Evolutionary conservation across 1,284 basidiomycete genomes (phyloP).

Genomic region (Irpex sp.): DNA sequence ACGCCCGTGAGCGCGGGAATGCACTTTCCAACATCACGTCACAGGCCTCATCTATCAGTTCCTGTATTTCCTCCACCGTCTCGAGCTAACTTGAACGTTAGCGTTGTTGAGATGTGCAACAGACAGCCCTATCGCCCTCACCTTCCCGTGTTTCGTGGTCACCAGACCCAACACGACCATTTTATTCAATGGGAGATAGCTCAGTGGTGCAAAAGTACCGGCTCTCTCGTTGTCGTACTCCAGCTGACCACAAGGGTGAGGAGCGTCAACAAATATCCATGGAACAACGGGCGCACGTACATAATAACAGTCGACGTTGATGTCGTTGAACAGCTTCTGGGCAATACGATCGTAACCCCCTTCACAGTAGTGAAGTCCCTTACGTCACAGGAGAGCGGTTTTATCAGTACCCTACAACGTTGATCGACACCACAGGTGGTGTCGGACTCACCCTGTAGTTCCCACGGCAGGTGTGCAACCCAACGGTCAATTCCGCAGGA

Average conservation of each 20-base stretch:
- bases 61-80: constrained; percentile 49
- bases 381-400: constrained; percentile 3
- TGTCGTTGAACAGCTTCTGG: constrained; percentile 57
- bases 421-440: background rate
- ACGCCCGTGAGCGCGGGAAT: constrained; percentile 46
- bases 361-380: constrained; percentile 67
- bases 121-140: constrained; percentile 19
- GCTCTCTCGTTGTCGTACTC: constrained; percentile 78
- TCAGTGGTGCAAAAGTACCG: constrained; percentile 65
- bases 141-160: constrained; percentile 65
- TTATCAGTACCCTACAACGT: constrained; percentile 6
- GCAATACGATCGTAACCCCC: constrained; percentile 75
- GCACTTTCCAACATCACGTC: constrained; percentile 49
- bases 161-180: constrained; percentile 72
- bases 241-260: constrained; percentile 34
- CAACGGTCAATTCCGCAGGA: constrained; percentile 61
- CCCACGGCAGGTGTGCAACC: constrained; percentile 76
- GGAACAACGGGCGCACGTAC: constrained; percentile 29
- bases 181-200: constrained; percentile 62
- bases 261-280: constrained; percentile 5
- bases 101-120: background rate
- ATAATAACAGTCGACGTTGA: constrained; percentile 75
- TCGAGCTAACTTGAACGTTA: constrained; percentile 44
- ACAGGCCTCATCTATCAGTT: constrained; percentile 62
- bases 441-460: constrained; percentile 55